Evolutionary conservation across 345 rosid genomes (phyloP).

Genomic region (Lenwebbia sp.): DNA sequence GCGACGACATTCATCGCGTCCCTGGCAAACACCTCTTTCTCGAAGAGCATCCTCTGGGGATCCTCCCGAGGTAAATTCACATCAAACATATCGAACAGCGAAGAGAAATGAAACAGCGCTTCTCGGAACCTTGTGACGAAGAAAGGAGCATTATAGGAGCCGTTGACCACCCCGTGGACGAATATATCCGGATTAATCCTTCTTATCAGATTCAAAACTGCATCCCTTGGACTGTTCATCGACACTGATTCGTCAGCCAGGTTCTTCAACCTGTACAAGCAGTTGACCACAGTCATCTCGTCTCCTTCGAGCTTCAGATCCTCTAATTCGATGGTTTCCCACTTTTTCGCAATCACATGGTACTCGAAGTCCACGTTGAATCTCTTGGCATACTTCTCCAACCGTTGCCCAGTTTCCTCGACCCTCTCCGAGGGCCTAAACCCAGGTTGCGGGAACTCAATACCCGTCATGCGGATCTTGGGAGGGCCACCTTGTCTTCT

Average conservation of each 20-base stretch:
- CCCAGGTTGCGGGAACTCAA: constrained; percentile 81
- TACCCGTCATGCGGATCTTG: constrained; percentile 55
- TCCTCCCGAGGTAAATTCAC: constrained; percentile 34
- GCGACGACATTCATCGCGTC: constrained; percentile 65
- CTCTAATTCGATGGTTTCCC: constrained; percentile 66
- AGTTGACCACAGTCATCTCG: constrained; percentile 53
- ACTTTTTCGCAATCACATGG: constrained; percentile 46
- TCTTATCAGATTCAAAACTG: constrained; percentile 43
- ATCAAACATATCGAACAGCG: constrained; percentile 59
- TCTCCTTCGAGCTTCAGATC: constrained; percentile 42
- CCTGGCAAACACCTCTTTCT: constrained; percentile 40
- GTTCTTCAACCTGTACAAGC: constrained; percentile 38
- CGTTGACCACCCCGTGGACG: constrained; percentile 50
- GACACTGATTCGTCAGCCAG: constrained; percentile 56
- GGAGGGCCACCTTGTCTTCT: constrained; percentile 37
- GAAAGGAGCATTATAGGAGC: constrained; percentile 61
- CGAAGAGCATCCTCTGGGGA: constrained; percentile 39
- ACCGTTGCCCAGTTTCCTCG: constrained; percentile 56
- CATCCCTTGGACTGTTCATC: constrained; percentile 48
- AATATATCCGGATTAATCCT: constrained; percentile 50
- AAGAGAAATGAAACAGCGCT: constrained; percentile 60
- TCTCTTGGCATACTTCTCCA: constrained; percentile 42
- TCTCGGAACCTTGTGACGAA: constrained; percentile 57
- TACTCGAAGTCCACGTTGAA: constrained; percentile 55
- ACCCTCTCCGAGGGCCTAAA: constrained; percentile 64